Evolutionary conservation across 805 yeast genomes (phyloP).

Genomic region (Zygosaccharomyces bailii): DNA sequence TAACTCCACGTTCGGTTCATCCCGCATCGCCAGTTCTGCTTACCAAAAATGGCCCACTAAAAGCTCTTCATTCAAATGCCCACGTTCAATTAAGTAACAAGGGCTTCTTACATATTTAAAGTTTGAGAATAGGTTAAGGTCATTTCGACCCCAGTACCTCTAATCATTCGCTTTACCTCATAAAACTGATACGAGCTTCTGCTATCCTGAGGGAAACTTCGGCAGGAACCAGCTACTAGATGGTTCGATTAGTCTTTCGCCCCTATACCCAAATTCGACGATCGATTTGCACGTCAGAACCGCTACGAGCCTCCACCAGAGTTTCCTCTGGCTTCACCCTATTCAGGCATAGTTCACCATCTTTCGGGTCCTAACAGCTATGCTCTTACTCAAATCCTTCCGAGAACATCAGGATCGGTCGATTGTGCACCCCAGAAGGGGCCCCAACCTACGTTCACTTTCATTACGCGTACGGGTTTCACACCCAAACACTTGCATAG

Average conservation of each 20-base stretch:
- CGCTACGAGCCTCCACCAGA: slow-evolving; percentile 47
- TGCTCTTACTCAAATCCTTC: slow-evolving; percentile 44
- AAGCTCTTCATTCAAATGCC: slow-evolving; percentile 43
- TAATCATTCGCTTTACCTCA: slow-evolving; percentile 43
- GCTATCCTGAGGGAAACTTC: slow-evolving; percentile 44
- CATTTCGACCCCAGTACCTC: slow-evolving; percentile 42
- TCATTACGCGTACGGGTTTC: slow-evolving; percentile 42
- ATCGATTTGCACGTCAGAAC: slow-evolving; percentile 46
- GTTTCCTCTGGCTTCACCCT: slow-evolving; percentile 46
- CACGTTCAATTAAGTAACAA: slow-evolving; percentile 42
- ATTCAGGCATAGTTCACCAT: slow-evolving; percentile 46
- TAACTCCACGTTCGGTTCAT: slow-evolving; percentile 42
- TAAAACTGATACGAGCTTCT: slow-evolving; percentile 43
- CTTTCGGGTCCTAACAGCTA: slow-evolving; percentile 46
- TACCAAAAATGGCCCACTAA: slow-evolving; percentile 47
- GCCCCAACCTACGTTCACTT: slow-evolving; percentile 41
- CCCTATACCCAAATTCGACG: slow-evolving; percentile 45
- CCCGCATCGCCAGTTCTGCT: slow-evolving; percentile 48
- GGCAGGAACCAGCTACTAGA: slow-evolving; percentile 45
- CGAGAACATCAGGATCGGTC: slow-evolving; percentile 41
- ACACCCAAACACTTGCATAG: slow-evolving; percentile 43
- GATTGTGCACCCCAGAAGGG: slow-evolving; percentile 38
- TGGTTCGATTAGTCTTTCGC: slow-evolving; percentile 45
- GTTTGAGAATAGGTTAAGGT: slow-evolving; percentile 43
- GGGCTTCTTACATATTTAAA: slow-evolving; percentile 43